These are phyloP conservation scores for Viola pubescens DNA, from an alignment of 441 rosid genomes.

Conservation along the genomic window DNA sequence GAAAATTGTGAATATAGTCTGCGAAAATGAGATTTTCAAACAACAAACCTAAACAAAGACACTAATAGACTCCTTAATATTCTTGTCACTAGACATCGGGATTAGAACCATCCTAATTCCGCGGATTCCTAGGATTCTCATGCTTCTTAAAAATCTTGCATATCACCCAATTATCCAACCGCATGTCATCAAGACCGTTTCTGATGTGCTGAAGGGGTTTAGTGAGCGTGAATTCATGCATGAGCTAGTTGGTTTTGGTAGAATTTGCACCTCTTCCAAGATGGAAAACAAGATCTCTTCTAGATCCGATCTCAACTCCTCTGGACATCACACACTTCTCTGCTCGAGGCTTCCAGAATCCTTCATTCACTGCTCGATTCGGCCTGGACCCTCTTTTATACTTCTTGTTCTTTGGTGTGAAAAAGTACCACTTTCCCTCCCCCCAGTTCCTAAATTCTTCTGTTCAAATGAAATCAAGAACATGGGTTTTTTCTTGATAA, in stretches of 20 bases:
- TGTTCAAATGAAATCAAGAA: background rate
- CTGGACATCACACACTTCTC: constrained; percentile 8
- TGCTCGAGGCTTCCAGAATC: constrained; percentile 36
- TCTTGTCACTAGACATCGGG: too few relatives aligned
- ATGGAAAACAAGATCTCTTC: constrained; percentile 26
- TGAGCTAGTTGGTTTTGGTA: constrained; percentile 28
- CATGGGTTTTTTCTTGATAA: too few relatives aligned
- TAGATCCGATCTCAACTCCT: constrained; percentile 14
- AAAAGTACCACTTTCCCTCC: constrained; percentile 32
- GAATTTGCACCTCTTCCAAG: constrained; percentile 22
- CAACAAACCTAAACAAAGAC: too few relatives aligned
- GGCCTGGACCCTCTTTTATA: constrained; percentile 31
- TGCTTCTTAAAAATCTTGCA: constrained; percentile 19
- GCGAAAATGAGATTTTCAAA: too few relatives aligned
- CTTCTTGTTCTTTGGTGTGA: constrained; percentile 32
- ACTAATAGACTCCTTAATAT: too few relatives aligned
- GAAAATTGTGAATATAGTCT: too few relatives aligned
- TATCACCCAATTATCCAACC: too few relatives aligned
- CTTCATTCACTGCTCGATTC: constrained; percentile 20
- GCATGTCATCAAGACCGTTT: constrained; percentile 11
- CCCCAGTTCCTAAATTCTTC: constrained; percentile 11
- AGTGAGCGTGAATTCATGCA: constrained; percentile 30
- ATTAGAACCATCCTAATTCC: too few relatives aligned
- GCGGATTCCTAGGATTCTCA: too few relatives aligned
- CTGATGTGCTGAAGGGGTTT: background rate